Conservation (phyloP, 768 basidiomycete species). For the Tulasnella sp. region DNA sequence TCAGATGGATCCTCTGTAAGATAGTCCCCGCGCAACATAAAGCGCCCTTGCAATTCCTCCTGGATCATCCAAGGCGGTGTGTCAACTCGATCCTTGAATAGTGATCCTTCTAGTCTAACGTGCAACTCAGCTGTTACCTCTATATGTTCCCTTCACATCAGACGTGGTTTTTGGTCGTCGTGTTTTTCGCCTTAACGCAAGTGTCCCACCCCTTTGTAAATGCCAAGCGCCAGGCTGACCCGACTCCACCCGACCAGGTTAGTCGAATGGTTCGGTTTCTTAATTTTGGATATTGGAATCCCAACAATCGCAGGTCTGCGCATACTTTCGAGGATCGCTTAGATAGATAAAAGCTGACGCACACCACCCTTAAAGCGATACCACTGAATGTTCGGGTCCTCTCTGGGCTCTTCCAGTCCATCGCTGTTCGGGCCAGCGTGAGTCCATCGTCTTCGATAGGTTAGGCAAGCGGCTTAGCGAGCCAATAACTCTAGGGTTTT, state of each 20-base stretch:
- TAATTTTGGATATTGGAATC: slow-evolving; percentile 83
- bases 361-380: slow-evolving; percentile 42
- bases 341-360: no score
- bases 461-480: no score
- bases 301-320: slow-evolving; percentile 48
- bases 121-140: slow-evolving; percentile 56
- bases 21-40: slow-evolving; percentile 62
- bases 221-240: background rate
- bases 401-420: slow-evolving; percentile 73
- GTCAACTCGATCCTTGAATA: background rate
- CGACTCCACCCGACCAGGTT: background rate
- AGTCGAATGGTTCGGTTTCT: slow-evolving; percentile 80
- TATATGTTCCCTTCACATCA: slow-evolving; percentile 91
- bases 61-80: slow-evolving; percentile 80
- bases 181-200: slow-evolving; percentile 58
- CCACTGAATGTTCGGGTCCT: slow-evolving; percentile 67
- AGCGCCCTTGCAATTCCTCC: slow-evolving; percentile 64
- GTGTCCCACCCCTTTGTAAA: background rate
- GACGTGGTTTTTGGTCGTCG: slow-evolving; percentile 83
- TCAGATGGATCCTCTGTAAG: slow-evolving; percentile 72
- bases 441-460: background rate
- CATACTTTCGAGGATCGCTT: background rate
- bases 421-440: slow-evolving; percentile 58
- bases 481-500: slow-evolving; percentile 52
- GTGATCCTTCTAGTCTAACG: background rate